Evolutionary conservation across 768 basidiomycete species (phyloP).

Genomic region (Lentinula aciculospora): DNA sequence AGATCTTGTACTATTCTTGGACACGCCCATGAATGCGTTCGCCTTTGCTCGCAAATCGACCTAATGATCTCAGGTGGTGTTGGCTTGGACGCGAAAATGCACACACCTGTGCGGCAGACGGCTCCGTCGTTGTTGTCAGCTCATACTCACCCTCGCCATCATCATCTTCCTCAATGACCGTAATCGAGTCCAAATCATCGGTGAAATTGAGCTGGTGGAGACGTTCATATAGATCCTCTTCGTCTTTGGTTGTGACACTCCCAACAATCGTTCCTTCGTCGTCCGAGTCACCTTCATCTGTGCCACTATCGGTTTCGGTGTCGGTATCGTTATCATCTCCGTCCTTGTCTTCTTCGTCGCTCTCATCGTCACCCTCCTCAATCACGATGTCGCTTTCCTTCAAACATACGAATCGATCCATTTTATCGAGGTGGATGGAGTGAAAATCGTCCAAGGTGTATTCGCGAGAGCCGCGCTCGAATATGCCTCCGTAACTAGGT

Average conservation of each 20-base stretch:
- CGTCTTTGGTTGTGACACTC: conserved; percentile 19
- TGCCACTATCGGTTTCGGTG: conserved; percentile 39
- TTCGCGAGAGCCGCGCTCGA: conserved; percentile 75
- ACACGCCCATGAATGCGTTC: conserved; percentile 51
- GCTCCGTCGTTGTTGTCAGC: conserved; percentile 14
- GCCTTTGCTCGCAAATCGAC: conserved; percentile 28
- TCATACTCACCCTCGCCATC: conserved; percentile 16
- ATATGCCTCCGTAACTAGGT: conserved; percentile 81
- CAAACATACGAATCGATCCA: conserved; percentile 73
- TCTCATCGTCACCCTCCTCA: conserved; percentile 54
- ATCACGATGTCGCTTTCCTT: conserved; percentile 61
- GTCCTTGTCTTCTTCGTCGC: conserved; percentile 57
- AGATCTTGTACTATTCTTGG: conserved; percentile 50
- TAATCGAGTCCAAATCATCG: neutral
- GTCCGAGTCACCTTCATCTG: conserved; percentile 27
- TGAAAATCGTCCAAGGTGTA: conserved; percentile 90
- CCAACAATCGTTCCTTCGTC: conserved; percentile 27
- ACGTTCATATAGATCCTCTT: conserved; percentile 13
- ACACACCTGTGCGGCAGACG: neutral
- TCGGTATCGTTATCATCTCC: conserved; percentile 55
- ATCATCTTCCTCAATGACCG: conserved; percentile 20
- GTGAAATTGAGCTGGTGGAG: neutral
- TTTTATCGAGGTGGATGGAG: conserved; percentile 73
- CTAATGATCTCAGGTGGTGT: too few species aligned
- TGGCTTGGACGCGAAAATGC: too few species aligned